Evolutionary conservation across 805 yeast genomes (phyloP).

Genomic region (Cyberlindnera euphorbiae): DNA sequence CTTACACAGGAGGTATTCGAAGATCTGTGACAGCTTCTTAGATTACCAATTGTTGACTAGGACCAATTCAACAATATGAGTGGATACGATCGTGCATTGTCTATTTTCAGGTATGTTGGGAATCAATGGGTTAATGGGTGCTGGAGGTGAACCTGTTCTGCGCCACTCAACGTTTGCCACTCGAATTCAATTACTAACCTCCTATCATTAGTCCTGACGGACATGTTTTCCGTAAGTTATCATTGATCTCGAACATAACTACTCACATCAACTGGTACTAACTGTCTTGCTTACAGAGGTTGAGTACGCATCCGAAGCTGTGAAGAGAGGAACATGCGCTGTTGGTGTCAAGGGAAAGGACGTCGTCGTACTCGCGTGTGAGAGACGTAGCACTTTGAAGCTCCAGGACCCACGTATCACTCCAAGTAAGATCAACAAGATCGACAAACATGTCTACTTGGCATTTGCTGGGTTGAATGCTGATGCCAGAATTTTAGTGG

Average conservation of each 20-base stretch:
- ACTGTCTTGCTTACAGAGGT: conserved; percentile 50
- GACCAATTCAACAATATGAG: conserved; percentile 54
- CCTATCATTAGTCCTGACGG: conserved; percentile 77
- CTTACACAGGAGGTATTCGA: too few species aligned
- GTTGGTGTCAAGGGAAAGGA: conserved; percentile 92
- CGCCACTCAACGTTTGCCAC: too few species aligned
- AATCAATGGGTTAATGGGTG: neutral
- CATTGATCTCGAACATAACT: neutral
- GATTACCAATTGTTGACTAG: neutral
- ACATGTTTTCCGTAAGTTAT: conserved; percentile 83
- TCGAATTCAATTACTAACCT: too few species aligned
- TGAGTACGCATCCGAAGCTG: conserved; percentile 96
- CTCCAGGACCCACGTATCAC: conserved; percentile 95
- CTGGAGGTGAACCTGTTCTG: too few species aligned
- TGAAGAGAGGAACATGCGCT: conserved; percentile 96
- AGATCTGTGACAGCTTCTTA: too few species aligned
- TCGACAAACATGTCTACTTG: conserved; percentile 85
- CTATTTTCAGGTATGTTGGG: conserved; percentile 84
- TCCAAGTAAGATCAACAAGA: conserved; percentile 87
- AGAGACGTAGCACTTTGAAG: conserved; percentile 90
- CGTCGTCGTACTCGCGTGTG: conserved; percentile 92
- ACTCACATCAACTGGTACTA: conserved; percentile 1
- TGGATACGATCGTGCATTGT: conserved; percentile 98
- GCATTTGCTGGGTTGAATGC: conserved; percentile 98
- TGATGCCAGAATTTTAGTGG: conserved; percentile 93